A percentile compares a stretch with the other conserved stretches of the same genome.
phyloP scores from a whole-genome alignment of 768 basidiomycete species.

The Boletus rufocinnamomeus region DNA sequence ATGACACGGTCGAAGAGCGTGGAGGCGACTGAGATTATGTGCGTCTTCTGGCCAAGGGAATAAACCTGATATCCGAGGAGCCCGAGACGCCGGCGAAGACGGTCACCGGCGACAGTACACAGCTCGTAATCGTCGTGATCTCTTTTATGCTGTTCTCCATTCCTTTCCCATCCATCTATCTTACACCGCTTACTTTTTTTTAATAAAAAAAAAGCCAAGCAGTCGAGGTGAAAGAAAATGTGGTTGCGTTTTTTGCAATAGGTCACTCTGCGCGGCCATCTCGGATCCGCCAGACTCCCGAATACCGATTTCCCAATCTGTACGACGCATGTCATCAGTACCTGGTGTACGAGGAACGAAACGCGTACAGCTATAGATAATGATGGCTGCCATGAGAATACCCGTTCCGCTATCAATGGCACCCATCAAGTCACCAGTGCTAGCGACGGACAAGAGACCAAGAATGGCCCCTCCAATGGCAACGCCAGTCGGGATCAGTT shows the following conservation, averaged over 20 bases:
- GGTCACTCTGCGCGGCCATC: slow-evolving; percentile 76
- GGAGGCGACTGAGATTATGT: too few relatives aligned
- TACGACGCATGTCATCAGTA: background rate
- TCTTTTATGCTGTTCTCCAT: slow-evolving; percentile 6
- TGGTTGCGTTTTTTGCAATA: slow-evolving; percentile 49
- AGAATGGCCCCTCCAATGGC: slow-evolving; percentile 98
- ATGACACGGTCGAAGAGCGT: too few relatives aligned
- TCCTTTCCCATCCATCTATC: slow-evolving; percentile 11
- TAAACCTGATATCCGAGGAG: too few relatives aligned
- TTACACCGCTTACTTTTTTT: slow-evolving; percentile 8
- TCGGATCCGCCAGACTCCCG: slow-evolving; percentile 81
- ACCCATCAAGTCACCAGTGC: slow-evolving; percentile 93
- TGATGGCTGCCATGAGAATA: slow-evolving; percentile 97
- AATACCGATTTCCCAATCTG: slow-evolving; percentile 93
- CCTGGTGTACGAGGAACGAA: background rate
- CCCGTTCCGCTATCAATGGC: slow-evolving; percentile 95
- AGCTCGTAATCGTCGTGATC: background rate
- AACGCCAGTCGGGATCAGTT: slow-evolving; percentile 86
- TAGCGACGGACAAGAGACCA: slow-evolving; percentile 85
- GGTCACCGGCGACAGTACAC: background rate
- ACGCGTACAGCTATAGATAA: slow-evolving; percentile 76
- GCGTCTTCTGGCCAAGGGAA: too few relatives aligned
- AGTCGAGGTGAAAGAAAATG: background rate
- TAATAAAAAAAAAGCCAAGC: slow-evolving; percentile 3
- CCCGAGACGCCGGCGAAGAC: too few relatives aligned